Evolutionary conservation across 1,284 basidiomycete genomes (phyloP).

Genomic region (Cyathus olla): DNA sequence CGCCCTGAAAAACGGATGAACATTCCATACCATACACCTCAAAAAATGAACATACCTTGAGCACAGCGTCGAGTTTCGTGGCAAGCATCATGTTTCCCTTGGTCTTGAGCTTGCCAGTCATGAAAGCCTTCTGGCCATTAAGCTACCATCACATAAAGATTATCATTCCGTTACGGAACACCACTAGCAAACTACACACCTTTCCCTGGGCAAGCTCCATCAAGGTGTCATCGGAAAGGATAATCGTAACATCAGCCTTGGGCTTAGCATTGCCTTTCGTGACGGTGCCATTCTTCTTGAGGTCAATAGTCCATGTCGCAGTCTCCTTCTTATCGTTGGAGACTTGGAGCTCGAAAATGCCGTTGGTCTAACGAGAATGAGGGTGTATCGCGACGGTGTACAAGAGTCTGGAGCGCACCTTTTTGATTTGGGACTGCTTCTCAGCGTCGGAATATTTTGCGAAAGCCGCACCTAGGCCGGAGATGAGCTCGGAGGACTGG

Average conservation of each 20-base stretch:
- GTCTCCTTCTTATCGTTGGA: conserved; percentile 84
- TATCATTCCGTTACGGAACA: neutral
- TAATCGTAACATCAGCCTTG: conserved; percentile 83
- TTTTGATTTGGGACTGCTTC: conserved; percentile 87
- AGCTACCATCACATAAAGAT: conserved; percentile 50
- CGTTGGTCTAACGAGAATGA: conserved; percentile 76
- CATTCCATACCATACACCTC: neutral
- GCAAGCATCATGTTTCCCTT: conserved; percentile 91
- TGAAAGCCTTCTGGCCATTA: conserved; percentile 94
- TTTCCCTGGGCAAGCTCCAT: conserved; percentile 76
- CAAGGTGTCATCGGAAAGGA: conserved; percentile 80
- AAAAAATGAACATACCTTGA: conserved; percentile 67
- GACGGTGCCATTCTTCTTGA: conserved; percentile 90
- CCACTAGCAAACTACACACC: conserved; percentile 47
- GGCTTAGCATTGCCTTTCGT: conserved; percentile 83
- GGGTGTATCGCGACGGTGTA: neutral
- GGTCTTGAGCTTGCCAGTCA: conserved; percentile 91
- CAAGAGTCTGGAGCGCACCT: conserved; percentile 60
- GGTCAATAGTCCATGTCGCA: conserved; percentile 93
- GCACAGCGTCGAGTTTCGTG: conserved; percentile 86
- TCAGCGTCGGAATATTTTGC: conserved; percentile 76
- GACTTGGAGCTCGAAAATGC: conserved; percentile 91
- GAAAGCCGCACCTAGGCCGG: conserved; percentile 73
- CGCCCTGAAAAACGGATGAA: conserved; percentile 30
- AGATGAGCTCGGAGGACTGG: conserved; percentile 80